These are phyloP conservation scores for Suhomyces choctaworum DNA, from an alignment of 1,139 yeast species.

Conservation along the genomic window DNA sequence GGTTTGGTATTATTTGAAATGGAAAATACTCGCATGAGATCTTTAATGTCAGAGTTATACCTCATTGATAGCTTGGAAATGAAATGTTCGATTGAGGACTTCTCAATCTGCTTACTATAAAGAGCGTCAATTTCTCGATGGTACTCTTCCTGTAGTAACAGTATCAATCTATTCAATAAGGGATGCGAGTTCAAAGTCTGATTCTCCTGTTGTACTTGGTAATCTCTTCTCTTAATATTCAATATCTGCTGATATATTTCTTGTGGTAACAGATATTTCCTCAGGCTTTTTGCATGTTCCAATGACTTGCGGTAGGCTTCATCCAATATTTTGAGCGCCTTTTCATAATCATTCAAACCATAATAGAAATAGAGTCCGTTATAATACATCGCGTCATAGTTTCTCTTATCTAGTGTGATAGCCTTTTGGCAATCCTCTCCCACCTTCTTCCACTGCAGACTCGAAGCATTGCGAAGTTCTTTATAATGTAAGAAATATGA, in stretches of 20 bases:
- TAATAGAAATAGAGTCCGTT: conserved; percentile 27
- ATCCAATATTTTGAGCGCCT: conserved; percentile 28
- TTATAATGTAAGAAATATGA: conserved; percentile 18
- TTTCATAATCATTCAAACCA: conserved; percentile 23
- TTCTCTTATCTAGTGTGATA: conserved; percentile 23
- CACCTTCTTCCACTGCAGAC: conserved; percentile 19
- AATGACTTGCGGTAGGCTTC: conserved; percentile 32
- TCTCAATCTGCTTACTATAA: conserved; percentile 14
- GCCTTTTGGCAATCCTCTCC: conserved; percentile 32
- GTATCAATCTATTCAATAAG: conserved; percentile 25
- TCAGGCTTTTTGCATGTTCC: conserved; percentile 23
- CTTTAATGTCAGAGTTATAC: conserved; percentile 24
- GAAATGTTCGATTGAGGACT: conserved; percentile 21
- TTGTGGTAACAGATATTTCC: conserved; percentile 21
- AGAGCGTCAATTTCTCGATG: conserved; percentile 18
- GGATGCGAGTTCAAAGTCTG: conserved; percentile 17
- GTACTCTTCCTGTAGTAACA: conserved; percentile 23
- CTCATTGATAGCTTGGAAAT: conserved; percentile 21
- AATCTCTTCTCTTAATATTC: conserved; percentile 15
- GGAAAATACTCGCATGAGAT: conserved; percentile 25
- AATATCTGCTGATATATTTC: conserved; percentile 23
- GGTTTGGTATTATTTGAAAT: conserved; percentile 19
- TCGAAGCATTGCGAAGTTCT: conserved; percentile 11
- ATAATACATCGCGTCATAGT: conserved; percentile 27
- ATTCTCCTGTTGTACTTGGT: conserved; percentile 18